A percentile compares a stretch with the other conserved stretches of the same genome.
phyloP scores from a whole-genome alignment of 2,329 filamentous ascomycete species.

The Colletotrichum sidae region DNA sequence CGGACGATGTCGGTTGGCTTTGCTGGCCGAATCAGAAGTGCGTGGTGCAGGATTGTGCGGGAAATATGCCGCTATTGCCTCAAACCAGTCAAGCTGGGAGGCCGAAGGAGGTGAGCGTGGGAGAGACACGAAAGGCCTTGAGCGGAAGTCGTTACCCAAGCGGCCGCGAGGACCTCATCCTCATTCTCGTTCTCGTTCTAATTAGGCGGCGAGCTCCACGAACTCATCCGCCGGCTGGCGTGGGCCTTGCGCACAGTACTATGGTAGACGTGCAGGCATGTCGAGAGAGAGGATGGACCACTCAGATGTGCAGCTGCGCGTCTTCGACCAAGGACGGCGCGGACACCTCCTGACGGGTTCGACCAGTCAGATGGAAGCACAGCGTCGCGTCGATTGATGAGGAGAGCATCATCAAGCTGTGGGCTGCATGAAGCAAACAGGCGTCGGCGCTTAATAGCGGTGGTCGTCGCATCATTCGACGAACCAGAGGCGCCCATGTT shows the following conservation, averaged over 20 bases:
- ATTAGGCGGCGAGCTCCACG: background rate
- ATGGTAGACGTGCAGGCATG: slow-evolving; percentile 29
- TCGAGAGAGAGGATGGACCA: slow-evolving; percentile 37
- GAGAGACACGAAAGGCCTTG: background rate
- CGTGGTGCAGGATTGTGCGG: slow-evolving; percentile 19
- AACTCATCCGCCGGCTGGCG: slow-evolving; percentile 5
- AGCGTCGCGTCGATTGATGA: slow-evolving; percentile 44
- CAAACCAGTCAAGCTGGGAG: slow-evolving; percentile 3
- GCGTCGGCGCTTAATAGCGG: slow-evolving; percentile 67
- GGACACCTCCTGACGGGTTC: slow-evolving; percentile 32
- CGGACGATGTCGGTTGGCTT: slow-evolving; percentile 11
- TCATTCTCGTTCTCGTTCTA: no score
- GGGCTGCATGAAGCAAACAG: slow-evolving; percentile 64
- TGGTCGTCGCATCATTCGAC: slow-evolving; percentile 56
- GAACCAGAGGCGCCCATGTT: slow-evolving; percentile 49
- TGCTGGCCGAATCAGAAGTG: slow-evolving; percentile 23
- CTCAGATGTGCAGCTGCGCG: slow-evolving; percentile 52
- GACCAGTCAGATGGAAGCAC: slow-evolving; percentile 47
- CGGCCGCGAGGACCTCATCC: slow-evolving; percentile 1
- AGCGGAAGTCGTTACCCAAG: background rate
- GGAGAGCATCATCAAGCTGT: slow-evolving; percentile 42
- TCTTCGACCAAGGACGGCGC: slow-evolving; percentile 43
- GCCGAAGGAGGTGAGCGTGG: slow-evolving; percentile 1
- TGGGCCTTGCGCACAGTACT: background rate
- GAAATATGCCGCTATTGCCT: slow-evolving; percentile 6